A percentile compares a stretch with the other conserved stretches of the same genome.
These are phyloP conservation scores for Solanum bulbocastanum DNA, from an alignment of 257 asterid genomes.

Conservation along the genomic window DNA sequence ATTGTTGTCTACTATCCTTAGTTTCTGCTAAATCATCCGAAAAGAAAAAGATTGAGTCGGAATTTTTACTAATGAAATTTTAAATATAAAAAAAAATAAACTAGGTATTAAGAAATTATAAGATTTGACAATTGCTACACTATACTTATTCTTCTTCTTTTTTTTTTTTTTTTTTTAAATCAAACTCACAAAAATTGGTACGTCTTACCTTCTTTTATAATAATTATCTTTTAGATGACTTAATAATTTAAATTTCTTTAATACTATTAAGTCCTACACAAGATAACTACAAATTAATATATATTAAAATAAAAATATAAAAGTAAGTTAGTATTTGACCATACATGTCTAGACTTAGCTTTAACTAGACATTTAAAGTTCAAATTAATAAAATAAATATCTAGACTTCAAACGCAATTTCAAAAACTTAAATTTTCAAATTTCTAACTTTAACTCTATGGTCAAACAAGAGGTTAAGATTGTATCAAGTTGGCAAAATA, in stretches of 20 bases:
- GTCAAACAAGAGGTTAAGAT: neutral
- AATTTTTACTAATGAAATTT: neutral
- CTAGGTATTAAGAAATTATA: neutral
- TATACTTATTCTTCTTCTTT: no score
- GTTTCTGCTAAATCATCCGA: slow-evolving; percentile 24
- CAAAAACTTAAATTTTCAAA: no score
- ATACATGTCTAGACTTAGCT: neutral
- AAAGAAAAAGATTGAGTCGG: neutral
- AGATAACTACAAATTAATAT: neutral
- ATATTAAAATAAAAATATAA: neutral
- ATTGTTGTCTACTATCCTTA: slow-evolving; percentile 31
- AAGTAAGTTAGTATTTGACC: neutral
- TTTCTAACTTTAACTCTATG: neutral
- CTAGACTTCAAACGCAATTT: neutral
- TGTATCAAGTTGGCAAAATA: neutral
- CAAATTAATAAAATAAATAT: no score
- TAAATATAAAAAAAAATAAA: neutral
- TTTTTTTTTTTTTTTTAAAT: accelerated
- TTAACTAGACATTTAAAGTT: no score
- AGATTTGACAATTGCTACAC: neutral
- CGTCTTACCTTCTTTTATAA: no score
- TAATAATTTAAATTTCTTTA: neutral
- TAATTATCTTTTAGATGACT: neutral
- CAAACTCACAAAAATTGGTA: neutral
- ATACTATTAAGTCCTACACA: neutral